Percentiles rank a stretch among this genome's conserved stretches.
Evolutionary conservation across 1,284 basidiomycete species (phyloP).

Genomic region (Puccinia horiana): DNA sequence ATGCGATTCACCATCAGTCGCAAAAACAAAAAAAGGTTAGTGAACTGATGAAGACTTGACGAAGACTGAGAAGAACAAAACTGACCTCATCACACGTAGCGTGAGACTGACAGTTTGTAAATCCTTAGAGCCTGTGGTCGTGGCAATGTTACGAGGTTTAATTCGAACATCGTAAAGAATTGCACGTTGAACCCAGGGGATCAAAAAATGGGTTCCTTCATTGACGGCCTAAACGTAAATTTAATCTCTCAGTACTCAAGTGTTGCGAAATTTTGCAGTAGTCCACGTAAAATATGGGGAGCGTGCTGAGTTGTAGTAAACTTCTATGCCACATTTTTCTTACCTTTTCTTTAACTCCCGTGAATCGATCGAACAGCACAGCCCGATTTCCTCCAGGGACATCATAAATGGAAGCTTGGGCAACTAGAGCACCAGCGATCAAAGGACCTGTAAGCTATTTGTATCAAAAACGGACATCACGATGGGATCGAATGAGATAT

Average conservation of each 20-base stretch:
- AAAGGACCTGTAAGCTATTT: slow-evolving; percentile 55
- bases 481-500: neutral
- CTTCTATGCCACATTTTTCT: slow-evolving; percentile 53
- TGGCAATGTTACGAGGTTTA: slow-evolving; percentile 96
- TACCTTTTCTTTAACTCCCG: slow-evolving; percentile 80
- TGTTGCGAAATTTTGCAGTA: neutral
- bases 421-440: slow-evolving; percentile 56
- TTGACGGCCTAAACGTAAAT: slow-evolving; percentile 67
- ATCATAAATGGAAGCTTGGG: slow-evolving; percentile 59
- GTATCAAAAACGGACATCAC: neutral
- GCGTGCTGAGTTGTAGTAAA: neutral
- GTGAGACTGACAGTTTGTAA: slow-evolving; percentile 98
- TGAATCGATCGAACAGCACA: slow-evolving; percentile 97
- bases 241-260: slow-evolving; percentile 1
- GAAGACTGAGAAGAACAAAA: neutral
- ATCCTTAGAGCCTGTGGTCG: slow-evolving; percentile 90
- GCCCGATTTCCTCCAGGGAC: slow-evolving; percentile 67
- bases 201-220: slow-evolving; percentile 96
- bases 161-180: slow-evolving; percentile 97
- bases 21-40: neutral
- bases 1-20: neutral
- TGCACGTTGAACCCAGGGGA: slow-evolving; percentile 92
- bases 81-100: slow-evolving; percentile 80
- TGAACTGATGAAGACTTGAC: neutral
- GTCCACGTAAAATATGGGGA: neutral